Evolutionary conservation across 2,329 filamentous ascomycete genomes (phyloP).

Genomic region (Scedosporium minutisporum): DNA sequence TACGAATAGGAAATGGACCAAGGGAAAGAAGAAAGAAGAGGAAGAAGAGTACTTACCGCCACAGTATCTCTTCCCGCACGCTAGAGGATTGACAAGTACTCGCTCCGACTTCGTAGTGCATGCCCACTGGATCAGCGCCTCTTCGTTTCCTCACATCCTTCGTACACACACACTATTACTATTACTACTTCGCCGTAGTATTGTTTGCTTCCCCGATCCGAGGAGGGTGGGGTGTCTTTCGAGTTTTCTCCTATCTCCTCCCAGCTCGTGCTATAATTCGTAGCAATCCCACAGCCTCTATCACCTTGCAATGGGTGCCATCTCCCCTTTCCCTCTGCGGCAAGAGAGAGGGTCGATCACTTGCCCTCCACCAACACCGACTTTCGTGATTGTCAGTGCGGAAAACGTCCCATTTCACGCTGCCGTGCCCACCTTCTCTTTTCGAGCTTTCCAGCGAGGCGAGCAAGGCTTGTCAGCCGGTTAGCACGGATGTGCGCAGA

Average conservation of each 20-base stretch:
- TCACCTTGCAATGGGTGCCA: neutral
- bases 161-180: no score
- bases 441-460: neutral
- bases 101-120: no score
- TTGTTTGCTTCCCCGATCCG: no score
- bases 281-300: neutral
- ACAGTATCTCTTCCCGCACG: neutral
- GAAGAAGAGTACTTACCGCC: neutral
- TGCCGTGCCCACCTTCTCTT: neutral
- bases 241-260: no score
- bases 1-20: neutral
- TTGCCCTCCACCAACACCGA: neutral
- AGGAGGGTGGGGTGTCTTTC: no score
- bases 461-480: neutral
- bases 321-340: neutral
- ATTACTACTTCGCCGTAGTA: no score
- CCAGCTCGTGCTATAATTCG: no score
- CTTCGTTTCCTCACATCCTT: no score
- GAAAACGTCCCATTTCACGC: neutral
- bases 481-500: neutral
- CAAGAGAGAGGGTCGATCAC: neutral
- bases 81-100: neutral
- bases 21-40: neutral
- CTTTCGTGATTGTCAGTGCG: no score
- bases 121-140: no score